phyloP scores from a whole-genome alignment of 495 filamentous ascomycete species.

The Daldinia grandis region DNA sequence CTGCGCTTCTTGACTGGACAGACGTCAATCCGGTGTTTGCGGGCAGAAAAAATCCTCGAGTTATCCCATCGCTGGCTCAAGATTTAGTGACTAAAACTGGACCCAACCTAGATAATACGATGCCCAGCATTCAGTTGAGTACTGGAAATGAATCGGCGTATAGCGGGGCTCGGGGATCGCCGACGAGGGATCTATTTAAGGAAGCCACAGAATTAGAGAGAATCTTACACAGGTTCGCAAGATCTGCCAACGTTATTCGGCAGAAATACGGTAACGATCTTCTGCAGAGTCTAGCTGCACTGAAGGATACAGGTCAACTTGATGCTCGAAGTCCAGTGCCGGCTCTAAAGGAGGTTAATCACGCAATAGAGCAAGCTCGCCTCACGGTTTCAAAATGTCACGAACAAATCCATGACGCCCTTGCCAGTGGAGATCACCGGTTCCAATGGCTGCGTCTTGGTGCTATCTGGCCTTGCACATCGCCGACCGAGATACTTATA shows the following conservation, averaged over 20 bases:
- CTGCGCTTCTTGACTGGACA: neutral
- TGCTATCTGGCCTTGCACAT: slow-evolving; percentile 62
- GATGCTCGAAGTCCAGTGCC: slow-evolving; percentile 5
- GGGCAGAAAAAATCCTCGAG: slow-evolving; percentile 4
- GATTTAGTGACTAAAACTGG: slow-evolving; percentile 21
- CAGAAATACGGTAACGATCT: slow-evolving; percentile 54
- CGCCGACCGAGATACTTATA: slow-evolving; percentile 59
- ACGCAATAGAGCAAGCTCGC: slow-evolving; percentile 33
- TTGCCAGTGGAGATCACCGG: slow-evolving; percentile 46
- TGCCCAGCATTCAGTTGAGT: neutral
- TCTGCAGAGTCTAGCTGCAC: slow-evolving; percentile 46
- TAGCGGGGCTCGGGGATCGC: neutral
- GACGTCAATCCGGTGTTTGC: neutral
- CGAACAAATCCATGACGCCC: slow-evolving; percentile 35
- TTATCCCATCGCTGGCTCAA: slow-evolving; percentile 6
- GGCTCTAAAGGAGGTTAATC: slow-evolving; percentile 31
- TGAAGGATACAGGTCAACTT: slow-evolving; percentile 25
- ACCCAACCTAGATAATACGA: neutral
- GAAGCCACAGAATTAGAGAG: slow-evolving; percentile 46
- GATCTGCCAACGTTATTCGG: slow-evolving; percentile 44
- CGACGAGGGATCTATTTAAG: neutral
- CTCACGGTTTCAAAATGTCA: slow-evolving; percentile 21
- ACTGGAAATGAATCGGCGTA: neutral
- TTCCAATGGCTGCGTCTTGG: slow-evolving; percentile 58
- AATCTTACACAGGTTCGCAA: slow-evolving; percentile 44